Evolutionary conservation across 805 yeast genomes (phyloP).

Genomic region (Cyberlindnera americana): DNA sequence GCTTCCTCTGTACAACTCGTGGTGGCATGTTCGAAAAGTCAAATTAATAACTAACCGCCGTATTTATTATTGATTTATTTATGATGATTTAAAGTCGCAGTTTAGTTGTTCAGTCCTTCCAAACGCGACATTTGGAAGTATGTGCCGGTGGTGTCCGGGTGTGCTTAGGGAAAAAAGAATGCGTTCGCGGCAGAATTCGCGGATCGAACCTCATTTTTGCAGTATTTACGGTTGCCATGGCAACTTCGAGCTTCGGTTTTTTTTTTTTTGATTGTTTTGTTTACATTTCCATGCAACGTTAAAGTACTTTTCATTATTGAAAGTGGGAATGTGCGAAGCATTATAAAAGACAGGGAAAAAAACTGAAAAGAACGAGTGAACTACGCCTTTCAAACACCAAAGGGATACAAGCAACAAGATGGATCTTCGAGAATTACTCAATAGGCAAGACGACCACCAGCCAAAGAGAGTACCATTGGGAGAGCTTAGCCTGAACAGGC

Average conservation of each 20-base stretch:
- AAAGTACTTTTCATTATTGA: too few species aligned
- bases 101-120: too few species aligned
- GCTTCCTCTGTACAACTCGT: constrained; percentile 19
- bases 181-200: too few species aligned
- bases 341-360: too few species aligned
- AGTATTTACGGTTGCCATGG: neutral
- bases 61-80: too few species aligned
- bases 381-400: too few species aligned
- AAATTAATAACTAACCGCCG: too few species aligned
- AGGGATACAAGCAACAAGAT: too few species aligned
- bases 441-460: constrained; percentile 9
- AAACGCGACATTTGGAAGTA: too few species aligned
- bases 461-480: constrained; percentile 13
- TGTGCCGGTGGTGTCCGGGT: constrained; percentile 7
- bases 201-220: neutral
- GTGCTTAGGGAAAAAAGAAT: too few species aligned
- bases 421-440: constrained; percentile 15
- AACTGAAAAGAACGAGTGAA: too few species aligned
- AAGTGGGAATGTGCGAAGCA: constrained; percentile 1
- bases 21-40: constrained; percentile 7
- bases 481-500: constrained; percentile 9
- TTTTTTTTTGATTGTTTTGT: neutral
- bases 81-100: too few species aligned
- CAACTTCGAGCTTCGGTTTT: neutral
- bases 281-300: constrained; percentile 3